Evolutionary conservation across 108 stramenopile species (phyloP), one percentile per base, ranked within the genome.

Genomic region (Stephanodiscus triporus): DNA sequence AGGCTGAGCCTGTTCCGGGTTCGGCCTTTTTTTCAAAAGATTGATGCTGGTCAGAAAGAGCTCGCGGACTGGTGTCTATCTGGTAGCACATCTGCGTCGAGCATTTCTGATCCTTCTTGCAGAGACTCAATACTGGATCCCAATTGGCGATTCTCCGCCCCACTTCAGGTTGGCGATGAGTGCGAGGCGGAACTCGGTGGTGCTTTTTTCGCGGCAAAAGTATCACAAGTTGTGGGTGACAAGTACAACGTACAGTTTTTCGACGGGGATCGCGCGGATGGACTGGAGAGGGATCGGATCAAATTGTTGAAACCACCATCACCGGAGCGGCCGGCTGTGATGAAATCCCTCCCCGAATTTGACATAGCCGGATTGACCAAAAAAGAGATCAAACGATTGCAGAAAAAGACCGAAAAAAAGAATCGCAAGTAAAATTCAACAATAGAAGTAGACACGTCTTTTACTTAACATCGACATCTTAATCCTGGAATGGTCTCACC

Each of bases 151-250:
- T 90, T 85, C 38, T 85, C 89, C 1, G 38, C 85, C 50, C 81
- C 85, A 9, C 64, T 91, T 7, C 83, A 88, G 76, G 80, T 90
- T 2, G 88, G 88, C 8, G 90, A 94, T 63, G 72, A 85, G 38
- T 90, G 91, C 20, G 90, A 94, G 61, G 93, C 90, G n/a, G 90
- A 91, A 68, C 79, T 94, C 20, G 93, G 93, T 4, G 91, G 91
- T 16, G 90, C 89, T n/a, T 90, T 89, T 59, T 94, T 94, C 53
- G 75, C 86, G 17, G 93, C 87, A 4, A 88, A 80, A 32, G 80
- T 94, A 6, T 86, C 84, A 19, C 61, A 72, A 65, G 82, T 86
- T 51, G 55, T 66, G 22, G 86, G 83, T 16, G 70, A 73, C 17
- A 66, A 54, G 7, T 94, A 80, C 68, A 88, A 90, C 77, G 93